Conservation (phyloP, 225 moss, liverwort and hornwort genomes). For the Pseudoscleropodium purum region DNA sequence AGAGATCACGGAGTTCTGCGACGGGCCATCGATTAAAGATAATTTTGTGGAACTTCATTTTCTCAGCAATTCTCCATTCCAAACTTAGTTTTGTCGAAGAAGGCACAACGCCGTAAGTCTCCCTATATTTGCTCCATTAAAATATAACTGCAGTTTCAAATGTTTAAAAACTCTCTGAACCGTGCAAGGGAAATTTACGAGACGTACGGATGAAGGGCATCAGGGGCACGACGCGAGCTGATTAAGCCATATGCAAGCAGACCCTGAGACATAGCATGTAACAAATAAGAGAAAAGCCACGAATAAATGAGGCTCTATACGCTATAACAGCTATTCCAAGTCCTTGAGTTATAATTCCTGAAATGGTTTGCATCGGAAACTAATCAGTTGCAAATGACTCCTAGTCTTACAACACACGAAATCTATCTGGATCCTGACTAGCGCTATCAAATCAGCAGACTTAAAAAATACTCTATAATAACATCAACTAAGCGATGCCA, state of each 20-base stretch:
- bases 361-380: background rate
- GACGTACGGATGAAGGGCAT: slow-evolving; percentile 96
- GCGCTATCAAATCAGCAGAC: background rate
- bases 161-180: background rate
- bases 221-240: slow-evolving; percentile 96
- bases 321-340: background rate
- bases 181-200: background rate
- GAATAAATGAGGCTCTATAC: background rate
- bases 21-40: background rate
- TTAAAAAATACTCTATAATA: background rate
- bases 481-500: background rate
- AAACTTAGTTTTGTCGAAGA: background rate
- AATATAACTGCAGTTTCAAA: background rate
- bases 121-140: background rate
- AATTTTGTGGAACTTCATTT: background rate
- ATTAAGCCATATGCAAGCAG: slow-evolving; percentile 93
- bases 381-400: background rate
- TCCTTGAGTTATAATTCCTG: background rate
- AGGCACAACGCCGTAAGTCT: background rate
- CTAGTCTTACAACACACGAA: background rate
- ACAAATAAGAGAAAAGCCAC: background rate
- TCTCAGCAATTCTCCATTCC: background rate
- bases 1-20: background rate
- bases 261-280: slow-evolving; percentile 46
- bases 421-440: background rate